A percentile compares a stretch with the other conserved stretches of the same genome.
phyloP scores from a whole-genome alignment of 2,329 filamentous ascomycete species.

The Beauveria pseudobassiana region DNA sequence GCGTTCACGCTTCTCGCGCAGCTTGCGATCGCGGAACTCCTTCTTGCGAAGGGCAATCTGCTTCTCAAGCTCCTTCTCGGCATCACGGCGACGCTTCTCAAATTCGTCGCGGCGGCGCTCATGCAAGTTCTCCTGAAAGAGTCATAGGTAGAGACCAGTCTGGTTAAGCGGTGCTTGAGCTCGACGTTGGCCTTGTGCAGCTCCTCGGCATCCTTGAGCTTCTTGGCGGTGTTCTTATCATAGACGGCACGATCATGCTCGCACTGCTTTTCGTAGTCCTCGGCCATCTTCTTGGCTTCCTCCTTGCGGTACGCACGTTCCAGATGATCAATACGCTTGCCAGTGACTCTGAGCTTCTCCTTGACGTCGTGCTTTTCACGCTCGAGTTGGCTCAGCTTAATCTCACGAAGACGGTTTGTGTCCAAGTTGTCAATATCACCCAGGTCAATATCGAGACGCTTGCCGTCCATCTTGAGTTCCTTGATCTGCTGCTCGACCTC shows the following conservation, averaged over 20 bases:
- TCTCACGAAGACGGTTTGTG: constrained; percentile 79
- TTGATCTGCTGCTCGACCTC: constrained; percentile 89
- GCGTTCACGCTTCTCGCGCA: constrained; percentile 73
- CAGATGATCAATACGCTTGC: constrained; percentile 92
- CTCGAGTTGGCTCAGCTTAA: constrained; percentile 93
- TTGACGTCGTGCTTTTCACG: constrained; percentile 96
- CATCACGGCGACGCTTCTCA: constrained; percentile 84
- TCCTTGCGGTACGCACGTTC: constrained; percentile 96
- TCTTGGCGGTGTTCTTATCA: constrained; percentile 70
- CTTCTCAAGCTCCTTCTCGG: constrained; percentile 86
- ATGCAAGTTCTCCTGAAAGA: constrained; percentile 74
- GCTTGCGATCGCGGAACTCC: constrained; percentile 76
- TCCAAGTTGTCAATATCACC: constrained; percentile 82
- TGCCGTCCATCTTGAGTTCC: constrained; percentile 83
- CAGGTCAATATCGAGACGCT: constrained; percentile 66
- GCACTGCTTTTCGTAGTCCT: constrained; percentile 79
- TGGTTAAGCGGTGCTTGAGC: constrained; percentile 84
- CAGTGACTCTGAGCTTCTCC: constrained; percentile 82
- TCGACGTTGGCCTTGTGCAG: constrained; percentile 92
- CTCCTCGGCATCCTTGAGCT: constrained; percentile 68
- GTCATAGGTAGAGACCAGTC: constrained; percentile 80
- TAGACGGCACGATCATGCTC: constrained; percentile 72
- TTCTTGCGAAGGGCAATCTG: constrained; percentile 83
- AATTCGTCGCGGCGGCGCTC: constrained; percentile 91
- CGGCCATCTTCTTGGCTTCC: constrained; percentile 82